These are phyloP conservation scores for Globisporangium recalcitrans DNA, from an alignment of 352 stramenopile species.

Conservation along the genomic window DNA sequence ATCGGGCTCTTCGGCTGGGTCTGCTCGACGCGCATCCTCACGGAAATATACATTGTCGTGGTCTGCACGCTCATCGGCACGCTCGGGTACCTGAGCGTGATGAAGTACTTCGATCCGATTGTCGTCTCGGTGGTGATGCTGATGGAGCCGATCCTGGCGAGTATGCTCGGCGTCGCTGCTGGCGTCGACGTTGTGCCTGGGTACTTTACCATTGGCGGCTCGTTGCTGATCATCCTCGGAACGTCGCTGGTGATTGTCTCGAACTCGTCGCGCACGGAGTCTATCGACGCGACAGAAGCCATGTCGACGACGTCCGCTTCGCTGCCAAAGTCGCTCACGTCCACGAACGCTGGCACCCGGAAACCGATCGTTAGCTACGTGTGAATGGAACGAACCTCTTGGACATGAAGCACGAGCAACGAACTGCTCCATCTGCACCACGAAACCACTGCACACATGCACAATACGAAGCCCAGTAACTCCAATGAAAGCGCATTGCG, in stretches of 20 bases:
- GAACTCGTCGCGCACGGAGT: slow-evolving; percentile 44
- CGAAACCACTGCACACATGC: too few relatives aligned
- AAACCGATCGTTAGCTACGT: slow-evolving; percentile 2
- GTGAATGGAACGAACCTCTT: not conserved
- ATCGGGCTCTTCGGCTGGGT: slow-evolving; percentile 87
- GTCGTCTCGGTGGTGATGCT: slow-evolving; percentile 88
- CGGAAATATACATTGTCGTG: slow-evolving; percentile 81
- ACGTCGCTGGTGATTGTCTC: slow-evolving; percentile 70
- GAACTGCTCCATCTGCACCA: not conserved
- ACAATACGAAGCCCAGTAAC: too few relatives aligned
- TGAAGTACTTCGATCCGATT: slow-evolving; percentile 92
- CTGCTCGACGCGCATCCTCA: slow-evolving; percentile 48
- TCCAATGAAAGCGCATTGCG: too few relatives aligned
- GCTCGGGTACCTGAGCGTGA: slow-evolving; percentile 80
- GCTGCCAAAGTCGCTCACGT: slow-evolving; percentile 3
- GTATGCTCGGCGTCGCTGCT: slow-evolving; percentile 64
- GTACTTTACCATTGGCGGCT: slow-evolving; percentile 56
- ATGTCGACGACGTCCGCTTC: slow-evolving; percentile 23
- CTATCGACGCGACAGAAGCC: slow-evolving; percentile 61
- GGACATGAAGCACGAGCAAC: not conserved
- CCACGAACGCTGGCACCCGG: not conserved
- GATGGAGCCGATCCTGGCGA: slow-evolving; percentile 78
- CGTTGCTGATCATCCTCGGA: slow-evolving; percentile 59
- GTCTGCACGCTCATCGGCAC: slow-evolving; percentile 85
- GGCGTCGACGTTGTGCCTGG: slow-evolving; percentile 78